These are phyloP conservation scores for Phalaenopsis aphrodite DNA, from an alignment of 106 monocot genomes.

Conservation along the genomic window DNA sequence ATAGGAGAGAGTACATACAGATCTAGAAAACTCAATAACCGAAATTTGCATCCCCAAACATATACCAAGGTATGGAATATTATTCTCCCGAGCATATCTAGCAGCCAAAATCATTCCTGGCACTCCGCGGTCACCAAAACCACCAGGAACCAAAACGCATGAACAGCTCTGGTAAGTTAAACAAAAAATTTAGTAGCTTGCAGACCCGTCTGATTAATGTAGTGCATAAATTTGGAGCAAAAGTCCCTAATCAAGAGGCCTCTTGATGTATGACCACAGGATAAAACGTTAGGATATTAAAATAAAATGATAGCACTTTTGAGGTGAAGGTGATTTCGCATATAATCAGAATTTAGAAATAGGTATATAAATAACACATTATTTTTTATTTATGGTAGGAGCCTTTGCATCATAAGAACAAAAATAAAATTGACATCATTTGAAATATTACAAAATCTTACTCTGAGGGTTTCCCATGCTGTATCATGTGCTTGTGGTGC, in stretches of 20 bases:
- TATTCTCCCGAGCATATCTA: constrained; percentile 74
- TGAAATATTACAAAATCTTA: constrained; percentile 10
- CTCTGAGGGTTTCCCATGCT: constrained; percentile 67
- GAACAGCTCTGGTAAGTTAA: constrained; percentile 34
- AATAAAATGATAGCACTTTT: no score
- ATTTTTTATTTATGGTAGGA: neutral
- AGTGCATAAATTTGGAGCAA: no score
- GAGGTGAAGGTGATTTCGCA: no score
- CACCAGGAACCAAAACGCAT: constrained; percentile 67
- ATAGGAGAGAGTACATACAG: constrained; percentile 22
- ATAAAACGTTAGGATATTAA: no score
- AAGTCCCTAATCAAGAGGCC: neutral
- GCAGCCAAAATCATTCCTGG: constrained; percentile 81
- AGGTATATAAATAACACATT: neutral
- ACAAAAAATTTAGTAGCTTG: neutral
- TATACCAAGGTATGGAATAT: constrained; percentile 46
- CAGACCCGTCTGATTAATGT: neutral
- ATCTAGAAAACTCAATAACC: constrained; percentile 68
- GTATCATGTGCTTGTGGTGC: constrained; percentile 56
- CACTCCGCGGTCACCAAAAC: constrained; percentile 78
- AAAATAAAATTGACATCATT: neutral
- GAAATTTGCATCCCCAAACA: constrained; percentile 90
- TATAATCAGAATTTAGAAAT: neutral
- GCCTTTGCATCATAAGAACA: no score
- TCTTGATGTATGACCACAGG: neutral